Percentiles rank a stretch among this genome's conserved stretches.
These are phyloP conservation scores for Polychaeton citri DNA, from an alignment of 2,329 filamentous ascomycete species.

Conservation along the genomic window DNA sequence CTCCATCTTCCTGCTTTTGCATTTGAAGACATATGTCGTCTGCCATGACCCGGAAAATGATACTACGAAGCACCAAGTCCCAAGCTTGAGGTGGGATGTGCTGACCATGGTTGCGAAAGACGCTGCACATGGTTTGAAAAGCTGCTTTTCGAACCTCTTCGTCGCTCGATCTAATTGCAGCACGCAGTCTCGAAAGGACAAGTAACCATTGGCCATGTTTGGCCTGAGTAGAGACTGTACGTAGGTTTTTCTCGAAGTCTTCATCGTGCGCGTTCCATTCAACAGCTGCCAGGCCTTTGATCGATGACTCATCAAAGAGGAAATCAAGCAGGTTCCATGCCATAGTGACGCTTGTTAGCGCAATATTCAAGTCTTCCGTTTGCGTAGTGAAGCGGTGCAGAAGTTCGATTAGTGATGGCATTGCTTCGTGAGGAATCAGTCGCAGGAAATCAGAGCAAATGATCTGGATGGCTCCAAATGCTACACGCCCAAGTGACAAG, in stretches of 20 bases:
- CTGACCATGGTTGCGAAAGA: slow-evolving; percentile 83
- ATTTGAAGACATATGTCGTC: slow-evolving; percentile 21
- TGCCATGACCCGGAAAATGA: slow-evolving; percentile 64
- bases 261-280: not conserved
- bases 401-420: slow-evolving; percentile 76
- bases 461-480: slow-evolving; percentile 80
- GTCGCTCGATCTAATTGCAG: slow-evolving; percentile 57
- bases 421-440: slow-evolving; percentile 50
- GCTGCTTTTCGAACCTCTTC: slow-evolving; percentile 73
- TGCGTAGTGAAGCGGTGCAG: slow-evolving; percentile 83
- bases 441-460: slow-evolving; percentile 89
- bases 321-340: slow-evolving; percentile 95
- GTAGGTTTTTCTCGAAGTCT: not conserved
- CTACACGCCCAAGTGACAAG: slow-evolving; percentile 64
- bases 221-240: slow-evolving; percentile 31
- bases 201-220: slow-evolving; percentile 68
- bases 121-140: slow-evolving; percentile 78
- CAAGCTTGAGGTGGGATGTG: slow-evolving; percentile 65
- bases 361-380: slow-evolving; percentile 85
- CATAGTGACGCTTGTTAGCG: slow-evolving; percentile 87
- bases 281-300: not conserved
- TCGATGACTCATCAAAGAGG: slow-evolving; percentile 34
- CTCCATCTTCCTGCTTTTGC: not conserved
- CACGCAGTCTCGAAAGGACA: slow-evolving; percentile 55
- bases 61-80: slow-evolving; percentile 67